Evolutionary conservation across 1,139 yeast genomes (phyloP).

Genomic region (Hemisphaericaspora xylanilytica): DNA sequence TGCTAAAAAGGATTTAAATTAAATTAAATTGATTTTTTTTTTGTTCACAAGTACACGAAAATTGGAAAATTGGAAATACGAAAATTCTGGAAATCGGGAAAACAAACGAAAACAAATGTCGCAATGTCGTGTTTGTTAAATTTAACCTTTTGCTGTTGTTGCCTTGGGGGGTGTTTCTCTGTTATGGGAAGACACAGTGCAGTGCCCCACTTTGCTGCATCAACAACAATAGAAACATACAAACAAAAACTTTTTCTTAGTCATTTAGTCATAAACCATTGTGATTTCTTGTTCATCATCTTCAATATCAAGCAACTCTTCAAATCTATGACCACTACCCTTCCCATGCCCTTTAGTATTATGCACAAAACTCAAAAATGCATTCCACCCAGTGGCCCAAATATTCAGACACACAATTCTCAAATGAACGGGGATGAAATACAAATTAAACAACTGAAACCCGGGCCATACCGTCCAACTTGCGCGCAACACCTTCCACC

Average conservation of each 20-base stretch:
- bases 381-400: conserved; percentile 47
- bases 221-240: too few species aligned
- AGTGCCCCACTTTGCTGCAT: conserved; percentile 4
- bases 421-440: conserved; percentile 41
- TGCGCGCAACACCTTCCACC: conserved; percentile 44
- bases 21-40: too few species aligned
- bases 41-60: too few species aligned
- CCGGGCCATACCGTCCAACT: conserved; percentile 48
- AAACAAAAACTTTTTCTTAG: too few species aligned
- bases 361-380: conserved; percentile 44
- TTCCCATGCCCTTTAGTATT: conserved; percentile 47
- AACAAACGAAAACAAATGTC: too few species aligned
- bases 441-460: conserved; percentile 39
- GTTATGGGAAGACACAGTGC: too few species aligned
- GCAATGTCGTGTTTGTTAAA: too few species aligned
- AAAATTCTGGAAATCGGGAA: too few species aligned
- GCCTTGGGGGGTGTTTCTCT: too few species aligned
- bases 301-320: conserved; percentile 42
- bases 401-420: conserved; percentile 39
- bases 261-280: conserved; percentile 28
- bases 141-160: too few species aligned
- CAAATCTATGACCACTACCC: conserved; percentile 35
- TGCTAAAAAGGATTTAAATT: too few species aligned
- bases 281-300: conserved; percentile 28
- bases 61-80: too few species aligned